These are phyloP conservation scores for Cyberlindnera misumaiensis DNA, from an alignment of 805 yeast species.

Conservation along the genomic window DNA sequence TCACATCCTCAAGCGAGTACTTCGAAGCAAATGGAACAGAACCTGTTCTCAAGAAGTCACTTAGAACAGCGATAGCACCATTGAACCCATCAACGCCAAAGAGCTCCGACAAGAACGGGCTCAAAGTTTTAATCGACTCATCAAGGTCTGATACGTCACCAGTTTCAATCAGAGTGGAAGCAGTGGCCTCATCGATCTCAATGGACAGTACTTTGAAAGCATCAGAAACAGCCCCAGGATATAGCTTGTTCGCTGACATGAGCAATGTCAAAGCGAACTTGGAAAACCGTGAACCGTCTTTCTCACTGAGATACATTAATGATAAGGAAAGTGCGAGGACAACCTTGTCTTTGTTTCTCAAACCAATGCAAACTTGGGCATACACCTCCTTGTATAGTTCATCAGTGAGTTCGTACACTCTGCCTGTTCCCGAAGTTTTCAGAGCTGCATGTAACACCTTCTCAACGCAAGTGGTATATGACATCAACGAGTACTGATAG, in stretches of 20 bases:
- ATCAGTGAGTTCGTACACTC: slow-evolving; percentile 28
- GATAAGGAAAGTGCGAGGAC: slow-evolving; percentile 35
- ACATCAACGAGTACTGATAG: slow-evolving; percentile 53
- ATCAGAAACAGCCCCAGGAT: slow-evolving; percentile 1
- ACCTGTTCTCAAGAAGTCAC: slow-evolving; percentile 22
- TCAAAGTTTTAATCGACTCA: slow-evolving; percentile 2
- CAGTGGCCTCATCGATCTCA: background rate
- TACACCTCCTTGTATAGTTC: slow-evolving; percentile 42
- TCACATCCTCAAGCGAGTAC: slow-evolving; percentile 27
- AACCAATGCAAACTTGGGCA: slow-evolving; percentile 35
- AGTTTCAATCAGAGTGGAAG: background rate
- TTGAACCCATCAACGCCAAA: slow-evolving; percentile 2
- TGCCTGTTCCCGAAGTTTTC: background rate
- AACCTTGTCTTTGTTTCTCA: slow-evolving; percentile 29
- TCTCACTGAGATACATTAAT: slow-evolving; percentile 18
- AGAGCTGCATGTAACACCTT: slow-evolving; percentile 19
- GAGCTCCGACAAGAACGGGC: slow-evolving; percentile 3
- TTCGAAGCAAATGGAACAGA: slow-evolving; percentile 28
- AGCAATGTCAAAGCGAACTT: slow-evolving; percentile 10
- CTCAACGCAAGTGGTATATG: slow-evolving; percentile 31
- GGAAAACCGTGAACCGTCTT: slow-evolving; percentile 13
- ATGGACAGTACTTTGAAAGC: slow-evolving; percentile 10
- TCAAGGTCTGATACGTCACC: slow-evolving; percentile 1
- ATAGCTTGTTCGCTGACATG: background rate
- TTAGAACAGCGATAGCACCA: slow-evolving; percentile 15